Base-by-base conservation (phyloP, 345 rosid species). In the Moringa oleifera region DNA sequence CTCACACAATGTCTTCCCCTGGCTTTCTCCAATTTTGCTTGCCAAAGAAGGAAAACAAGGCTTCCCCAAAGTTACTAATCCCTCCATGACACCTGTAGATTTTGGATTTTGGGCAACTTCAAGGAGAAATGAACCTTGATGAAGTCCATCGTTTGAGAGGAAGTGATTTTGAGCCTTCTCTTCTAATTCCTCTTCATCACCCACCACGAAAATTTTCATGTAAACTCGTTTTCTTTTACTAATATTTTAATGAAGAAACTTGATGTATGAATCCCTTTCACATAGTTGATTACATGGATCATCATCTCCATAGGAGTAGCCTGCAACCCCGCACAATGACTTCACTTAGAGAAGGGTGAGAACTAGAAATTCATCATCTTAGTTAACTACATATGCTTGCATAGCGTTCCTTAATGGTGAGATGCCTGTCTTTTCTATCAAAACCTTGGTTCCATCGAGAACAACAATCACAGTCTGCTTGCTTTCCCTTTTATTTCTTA, bases 291-390 rank as follows among this genome's bases (percentile, higher is more conserved):
- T 66, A n/a, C n/a, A n/a, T n/a, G n/a, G n/a, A n/a, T n/a, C n/a
- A n/a, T n/a, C n/a, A n/a, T n/a, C n/a, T n/a, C n/a, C n/a, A n/a
- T n/a, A n/a, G n/a, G n/a, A n/a, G 31, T 54, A 54, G 7, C 24
- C 59, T 21, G 60, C 56, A 23, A 23, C 25, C 2, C 64, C 25
- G 1, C 60, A 62, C 18, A 51, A 53, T 18, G 73, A 12, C 11
- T 55, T n/a, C 11, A 25, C 33, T 20, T 63, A 25, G 18, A 72
- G 77, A 58, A 79, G 63, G 20, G 68, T 58, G 45, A 79, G 75
- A 33, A 72, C 80, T 23, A 79, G 53, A 66, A 79, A 72, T 36
- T 79, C 77, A 60, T 75, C 83, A 18, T 61, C 71, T 2, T 67
- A 58, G 20, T 63, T 63, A 22, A 7, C 45, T 63, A 46, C 67